Percentiles rank a stretch among this genome's conserved stretches.
These are phyloP conservation scores for Aspergillus flavus DNA, from an alignment of 2,329 filamentous ascomycete genomes.

Conservation along the genomic window DNA sequence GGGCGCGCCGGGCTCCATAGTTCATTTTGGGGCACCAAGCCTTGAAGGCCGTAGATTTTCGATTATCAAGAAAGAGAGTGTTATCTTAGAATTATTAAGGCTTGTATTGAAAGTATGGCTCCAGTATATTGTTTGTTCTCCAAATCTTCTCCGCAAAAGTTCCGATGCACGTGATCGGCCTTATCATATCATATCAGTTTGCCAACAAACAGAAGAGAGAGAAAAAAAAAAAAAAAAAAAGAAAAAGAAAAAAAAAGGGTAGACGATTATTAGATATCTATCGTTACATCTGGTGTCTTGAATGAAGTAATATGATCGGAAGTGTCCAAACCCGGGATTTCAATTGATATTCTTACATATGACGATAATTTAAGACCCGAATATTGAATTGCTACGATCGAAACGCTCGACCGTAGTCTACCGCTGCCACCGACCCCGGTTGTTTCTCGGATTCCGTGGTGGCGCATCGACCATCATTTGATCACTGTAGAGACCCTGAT, in stretches of 20 bases:
- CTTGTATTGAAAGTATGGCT: not conserved
- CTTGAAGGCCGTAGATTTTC: not conserved
- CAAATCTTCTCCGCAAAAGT: slow-evolving; percentile 30
- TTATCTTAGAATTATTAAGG: not conserved
- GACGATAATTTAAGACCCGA: not conserved
- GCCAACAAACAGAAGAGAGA: not conserved
- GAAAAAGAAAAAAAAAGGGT: not conserved
- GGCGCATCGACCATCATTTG: slow-evolving; percentile 45
- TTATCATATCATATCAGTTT: slow-evolving; percentile 15
- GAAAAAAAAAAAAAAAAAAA: too few relatives aligned
- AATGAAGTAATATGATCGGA: not conserved
- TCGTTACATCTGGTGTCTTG: not conserved
- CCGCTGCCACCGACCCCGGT: slow-evolving; percentile 22
- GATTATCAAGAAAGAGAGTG: too few relatives aligned
- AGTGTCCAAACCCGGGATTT: not conserved
- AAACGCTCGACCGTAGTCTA: slow-evolving; percentile 6
- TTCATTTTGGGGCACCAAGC: slow-evolving; percentile 28
- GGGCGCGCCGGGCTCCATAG: slow-evolving; percentile 30
- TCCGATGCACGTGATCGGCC: slow-evolving; percentile 28
- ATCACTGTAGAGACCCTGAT: slow-evolving; percentile 41
- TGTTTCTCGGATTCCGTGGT: slow-evolving; percentile 23
- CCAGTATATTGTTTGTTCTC: slow-evolving; percentile 12
- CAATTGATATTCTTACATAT: slow-evolving; percentile 8
- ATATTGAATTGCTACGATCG: not conserved
- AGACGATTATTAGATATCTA: not conserved